Conservation (phyloP, 805 yeast species). For the Kodamaea restingae region DNA sequence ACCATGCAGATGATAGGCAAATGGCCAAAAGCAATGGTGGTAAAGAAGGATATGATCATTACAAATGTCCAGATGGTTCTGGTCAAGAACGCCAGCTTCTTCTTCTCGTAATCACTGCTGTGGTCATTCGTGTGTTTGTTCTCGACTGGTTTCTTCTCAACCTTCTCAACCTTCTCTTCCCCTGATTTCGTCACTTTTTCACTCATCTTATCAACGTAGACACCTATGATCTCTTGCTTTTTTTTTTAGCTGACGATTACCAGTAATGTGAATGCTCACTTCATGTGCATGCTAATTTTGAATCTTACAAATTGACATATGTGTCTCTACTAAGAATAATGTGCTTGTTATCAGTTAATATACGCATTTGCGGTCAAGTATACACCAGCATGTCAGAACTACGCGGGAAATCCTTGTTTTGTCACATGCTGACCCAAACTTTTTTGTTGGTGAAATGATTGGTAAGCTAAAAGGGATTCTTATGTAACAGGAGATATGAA, state of each 20-base stretch:
- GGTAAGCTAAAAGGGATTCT: background rate
- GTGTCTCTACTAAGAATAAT: background rate
- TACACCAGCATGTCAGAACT: background rate
- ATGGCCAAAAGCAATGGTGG: slow-evolving; percentile 78
- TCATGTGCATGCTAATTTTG: background rate
- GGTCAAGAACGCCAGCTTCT: slow-evolving; percentile 78
- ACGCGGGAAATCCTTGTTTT: background rate
- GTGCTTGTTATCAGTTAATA: background rate
- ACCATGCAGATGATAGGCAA: slow-evolving; percentile 72
- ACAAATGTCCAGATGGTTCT: slow-evolving; percentile 92
- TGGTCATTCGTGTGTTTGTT: slow-evolving; percentile 1
- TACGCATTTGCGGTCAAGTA: background rate
- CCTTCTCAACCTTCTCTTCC: background rate
- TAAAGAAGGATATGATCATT: slow-evolving; percentile 74
- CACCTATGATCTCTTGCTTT: background rate
- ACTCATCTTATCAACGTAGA: slow-evolving; percentile 2
- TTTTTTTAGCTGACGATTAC: slow-evolving; percentile 1
- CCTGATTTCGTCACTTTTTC: slow-evolving; percentile 1
- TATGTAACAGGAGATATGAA: background rate
- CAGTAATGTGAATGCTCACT: background rate
- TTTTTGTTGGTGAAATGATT: slow-evolving; percentile 1
- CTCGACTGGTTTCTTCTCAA: background rate
- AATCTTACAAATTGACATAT: background rate
- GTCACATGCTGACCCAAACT: background rate
- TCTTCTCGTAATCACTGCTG: slow-evolving; percentile 46